Percentiles rank a stretch among this genome's conserved stretches.
phyloP scores from a whole-genome alignment of 2,329 filamentous ascomycete species.

The Fusarium sp. region DNA sequence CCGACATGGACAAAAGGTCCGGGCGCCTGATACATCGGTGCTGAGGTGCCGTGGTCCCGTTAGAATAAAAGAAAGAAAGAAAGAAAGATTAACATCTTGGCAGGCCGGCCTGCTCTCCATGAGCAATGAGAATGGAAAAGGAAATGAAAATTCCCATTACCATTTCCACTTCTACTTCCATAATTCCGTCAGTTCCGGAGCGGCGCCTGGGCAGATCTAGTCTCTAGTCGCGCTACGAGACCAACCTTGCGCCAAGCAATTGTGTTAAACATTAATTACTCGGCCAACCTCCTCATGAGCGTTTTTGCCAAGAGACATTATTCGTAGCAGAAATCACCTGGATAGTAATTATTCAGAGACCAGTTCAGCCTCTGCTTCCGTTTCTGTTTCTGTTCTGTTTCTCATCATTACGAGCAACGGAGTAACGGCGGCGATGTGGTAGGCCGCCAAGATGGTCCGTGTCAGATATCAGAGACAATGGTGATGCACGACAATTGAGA shows the following conservation, averaged over 20 bases:
- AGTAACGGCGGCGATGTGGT: constrained; percentile 31
- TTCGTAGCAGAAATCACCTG: constrained; percentile 2
- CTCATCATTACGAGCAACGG: constrained; percentile 17
- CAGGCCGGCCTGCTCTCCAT: constrained; percentile 20
- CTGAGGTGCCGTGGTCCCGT: constrained; percentile 24
- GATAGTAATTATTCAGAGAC: constrained; percentile 7
- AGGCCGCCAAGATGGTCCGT: constrained; percentile 38
- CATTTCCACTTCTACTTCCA: constrained; percentile 21
- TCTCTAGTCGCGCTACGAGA: constrained; percentile 18
- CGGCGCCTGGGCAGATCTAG: constrained; percentile 19
- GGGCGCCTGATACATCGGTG: constrained; percentile 36
- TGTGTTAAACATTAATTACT: constrained; percentile 29
- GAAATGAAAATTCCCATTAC: constrained; percentile 16
- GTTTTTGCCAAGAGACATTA: constrained; percentile 4
- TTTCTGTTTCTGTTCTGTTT: constrained; percentile 7
- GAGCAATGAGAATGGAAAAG: constrained; percentile 15
- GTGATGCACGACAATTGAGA: constrained; percentile 35
- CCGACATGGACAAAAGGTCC: constrained; percentile 41
- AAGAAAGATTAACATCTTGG: constrained; percentile 38
- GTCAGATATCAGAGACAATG: constrained; percentile 41
- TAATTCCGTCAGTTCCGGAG: constrained; percentile 41
- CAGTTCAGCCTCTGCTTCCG: constrained; percentile 2
- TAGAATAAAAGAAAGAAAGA: not conserved
- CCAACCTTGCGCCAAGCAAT: constrained; percentile 34
- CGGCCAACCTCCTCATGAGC: constrained; percentile 15